Percentiles rank a stretch among this genome's conserved stretches.
Evolutionary conservation across 1,139 yeast genomes (phyloP).

Genomic region (Suhomyces choctaworum): DNA sequence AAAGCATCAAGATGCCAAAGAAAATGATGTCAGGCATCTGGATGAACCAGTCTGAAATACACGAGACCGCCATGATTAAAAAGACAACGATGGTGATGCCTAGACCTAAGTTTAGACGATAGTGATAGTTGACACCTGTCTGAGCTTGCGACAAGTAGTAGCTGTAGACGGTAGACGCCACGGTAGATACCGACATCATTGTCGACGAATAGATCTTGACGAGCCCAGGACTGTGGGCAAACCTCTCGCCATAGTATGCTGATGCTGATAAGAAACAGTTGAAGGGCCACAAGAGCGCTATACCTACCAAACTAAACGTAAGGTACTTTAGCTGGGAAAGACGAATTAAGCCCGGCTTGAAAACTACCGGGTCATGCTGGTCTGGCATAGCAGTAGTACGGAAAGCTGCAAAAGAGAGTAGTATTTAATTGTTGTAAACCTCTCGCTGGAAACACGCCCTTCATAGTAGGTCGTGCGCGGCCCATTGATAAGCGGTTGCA

Average conservation of each 20-base stretch:
- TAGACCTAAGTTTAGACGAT: constrained; percentile 62
- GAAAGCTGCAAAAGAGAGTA: too few relatives aligned
- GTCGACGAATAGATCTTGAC: constrained; percentile 71
- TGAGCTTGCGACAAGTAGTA: constrained; percentile 70
- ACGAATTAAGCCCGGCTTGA: constrained; percentile 19
- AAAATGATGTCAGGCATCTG: constrained; percentile 40
- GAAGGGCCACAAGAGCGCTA: constrained; percentile 94
- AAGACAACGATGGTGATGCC: constrained; percentile 57
- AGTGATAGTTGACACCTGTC: constrained; percentile 57
- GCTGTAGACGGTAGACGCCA: constrained; percentile 64
- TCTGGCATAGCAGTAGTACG: constrained; percentile 1
- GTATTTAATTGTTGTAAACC: too few relatives aligned
- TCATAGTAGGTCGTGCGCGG: constrained; percentile 4
- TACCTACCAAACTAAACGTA: constrained; percentile 69
- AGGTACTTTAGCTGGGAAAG: constrained; percentile 52
- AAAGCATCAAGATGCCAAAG: constrained; percentile 51
- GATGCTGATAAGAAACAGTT: constrained; percentile 87
- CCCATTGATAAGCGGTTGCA: constrained; percentile 19
- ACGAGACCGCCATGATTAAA: constrained; percentile 48
- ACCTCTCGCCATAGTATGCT: constrained; percentile 71
- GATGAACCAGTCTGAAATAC: constrained; percentile 44
- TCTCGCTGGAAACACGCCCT: neutral
- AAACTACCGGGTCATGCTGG: constrained; percentile 30
- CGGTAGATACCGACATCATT: constrained; percentile 86
- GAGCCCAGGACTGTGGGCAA: constrained; percentile 52